A percentile compares a stretch with the other conserved stretches of the same genome.
phyloP scores from a whole-genome alignment of 805 yeast genomes.

The Wickerhamomyces xylosicus region DNA sequence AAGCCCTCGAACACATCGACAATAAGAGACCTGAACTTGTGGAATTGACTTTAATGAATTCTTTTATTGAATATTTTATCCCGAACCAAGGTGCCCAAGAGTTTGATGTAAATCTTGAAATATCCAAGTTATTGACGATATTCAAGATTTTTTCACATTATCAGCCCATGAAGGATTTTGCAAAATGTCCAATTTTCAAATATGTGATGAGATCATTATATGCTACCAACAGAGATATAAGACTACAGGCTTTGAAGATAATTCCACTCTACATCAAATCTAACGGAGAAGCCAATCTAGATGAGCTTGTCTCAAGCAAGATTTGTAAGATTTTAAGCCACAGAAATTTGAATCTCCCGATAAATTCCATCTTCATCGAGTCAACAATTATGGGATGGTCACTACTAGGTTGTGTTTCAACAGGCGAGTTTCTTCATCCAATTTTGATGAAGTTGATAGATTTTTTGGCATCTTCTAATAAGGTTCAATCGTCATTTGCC shows the following conservation, averaged over 20 bases:
- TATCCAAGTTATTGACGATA: constrained; percentile 35
- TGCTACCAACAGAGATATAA: constrained; percentile 40
- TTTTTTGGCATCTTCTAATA: constrained; percentile 52
- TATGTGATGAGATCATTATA: constrained; percentile 31
- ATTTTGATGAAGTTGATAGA: constrained; percentile 56
- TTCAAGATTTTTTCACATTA: constrained; percentile 42
- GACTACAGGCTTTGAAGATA: constrained; percentile 41
- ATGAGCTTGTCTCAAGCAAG: constrained; percentile 27
- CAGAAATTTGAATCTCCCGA: constrained; percentile 30
- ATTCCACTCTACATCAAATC: constrained; percentile 40
- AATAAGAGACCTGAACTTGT: constrained; percentile 21
- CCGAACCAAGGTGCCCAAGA: not conserved
- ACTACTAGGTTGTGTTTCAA: constrained; percentile 48
- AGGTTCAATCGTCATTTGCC: constrained; percentile 59
- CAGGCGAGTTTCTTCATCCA: constrained; percentile 61
- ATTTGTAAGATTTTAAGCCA: constrained; percentile 10
- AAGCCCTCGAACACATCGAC: constrained; percentile 11
- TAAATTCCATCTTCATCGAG: constrained; percentile 37
- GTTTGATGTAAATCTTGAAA: constrained; percentile 21
- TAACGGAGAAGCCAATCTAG: constrained; percentile 34
- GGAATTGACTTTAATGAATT: constrained; percentile 1
- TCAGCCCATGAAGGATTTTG: constrained; percentile 32
- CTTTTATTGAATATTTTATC: not conserved
- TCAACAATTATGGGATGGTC: constrained; percentile 53
- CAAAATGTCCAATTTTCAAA: constrained; percentile 23